Percentiles rank a stretch among this genome's conserved stretches.
phyloP scores from a whole-genome alignment of 805 yeast species.

The Jamesozyma hellenica region DNA sequence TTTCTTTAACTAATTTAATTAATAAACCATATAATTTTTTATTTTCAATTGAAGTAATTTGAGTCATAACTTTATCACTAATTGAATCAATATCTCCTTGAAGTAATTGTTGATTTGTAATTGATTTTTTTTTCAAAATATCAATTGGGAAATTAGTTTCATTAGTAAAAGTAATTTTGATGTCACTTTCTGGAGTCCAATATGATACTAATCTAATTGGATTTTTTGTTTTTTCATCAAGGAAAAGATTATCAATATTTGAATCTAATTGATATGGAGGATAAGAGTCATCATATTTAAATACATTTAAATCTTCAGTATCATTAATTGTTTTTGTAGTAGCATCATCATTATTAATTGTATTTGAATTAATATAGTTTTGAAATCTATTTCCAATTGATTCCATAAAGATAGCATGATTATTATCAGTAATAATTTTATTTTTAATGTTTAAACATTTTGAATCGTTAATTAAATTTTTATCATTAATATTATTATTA shows the following conservation, averaged over 20 bases:
- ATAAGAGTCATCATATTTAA: conserved; percentile 10
- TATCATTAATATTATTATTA: background rate
- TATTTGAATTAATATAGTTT: background rate
- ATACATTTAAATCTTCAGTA: background rate
- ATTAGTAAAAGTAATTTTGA: conserved; percentile 53
- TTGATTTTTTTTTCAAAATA: conserved; percentile 4
- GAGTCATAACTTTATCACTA: conserved; percentile 69
- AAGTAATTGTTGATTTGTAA: conserved; percentile 10
- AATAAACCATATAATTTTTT: conserved; percentile 66
- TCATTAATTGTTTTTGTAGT: background rate
- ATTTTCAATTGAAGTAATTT: conserved; percentile 71
- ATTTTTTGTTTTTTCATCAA: conserved; percentile 50
- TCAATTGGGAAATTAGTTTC: conserved; percentile 44
- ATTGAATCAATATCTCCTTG: conserved; percentile 48
- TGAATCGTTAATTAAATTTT: background rate
- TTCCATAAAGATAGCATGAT: conserved; percentile 87
- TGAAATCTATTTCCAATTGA: conserved; percentile 30
- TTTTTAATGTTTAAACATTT: conserved; percentile 54
- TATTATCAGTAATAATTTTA: conserved; percentile 58
- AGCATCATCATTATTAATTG: background rate
- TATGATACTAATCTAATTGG: conserved; percentile 68
- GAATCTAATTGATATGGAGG: conserved; percentile 51
- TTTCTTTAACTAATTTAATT: conserved; percentile 53
- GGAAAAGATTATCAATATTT: conserved; percentile 70
- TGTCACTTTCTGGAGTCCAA: conserved; percentile 29